Conservation (phyloP, 148 eudicot genomes). For the Cornus controversa region DNA sequence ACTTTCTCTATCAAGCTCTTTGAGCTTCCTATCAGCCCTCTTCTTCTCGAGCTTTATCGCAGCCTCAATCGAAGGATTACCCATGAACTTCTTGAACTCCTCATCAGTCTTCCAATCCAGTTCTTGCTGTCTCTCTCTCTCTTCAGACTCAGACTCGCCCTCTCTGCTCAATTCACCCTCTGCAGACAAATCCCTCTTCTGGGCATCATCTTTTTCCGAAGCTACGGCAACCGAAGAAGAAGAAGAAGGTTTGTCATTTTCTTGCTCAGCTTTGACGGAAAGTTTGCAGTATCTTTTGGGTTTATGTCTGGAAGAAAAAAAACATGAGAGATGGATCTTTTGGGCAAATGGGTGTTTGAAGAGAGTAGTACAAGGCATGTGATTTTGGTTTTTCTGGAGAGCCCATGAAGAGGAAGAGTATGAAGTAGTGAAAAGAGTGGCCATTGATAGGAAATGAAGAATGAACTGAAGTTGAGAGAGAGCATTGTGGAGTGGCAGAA, state of each 20-base stretch:
- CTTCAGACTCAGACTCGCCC: conserved; percentile 17
- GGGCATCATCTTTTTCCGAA: conserved; percentile 35
- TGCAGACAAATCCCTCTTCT: conserved; percentile 16
- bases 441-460: not conserved
- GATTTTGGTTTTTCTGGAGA: too few relatives aligned
- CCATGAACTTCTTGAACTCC: conserved; percentile 97
- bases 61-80: conserved; percentile 92
- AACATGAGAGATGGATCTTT: too few relatives aligned
- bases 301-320: too few relatives aligned
- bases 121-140: conserved; percentile 53
- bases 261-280: too few relatives aligned
- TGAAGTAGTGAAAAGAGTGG: conserved; percentile 2
- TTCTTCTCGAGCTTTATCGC: conserved; percentile 95
- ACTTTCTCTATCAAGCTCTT: conserved; percentile 72
- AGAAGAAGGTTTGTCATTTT: conserved; percentile 2
- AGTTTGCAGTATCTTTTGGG: too few relatives aligned
- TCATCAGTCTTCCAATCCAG: conserved; percentile 90
- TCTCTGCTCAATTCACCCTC: conserved; percentile 15
- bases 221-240: conserved; percentile 33
- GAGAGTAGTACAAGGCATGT: too few relatives aligned
- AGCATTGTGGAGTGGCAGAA: conserved; percentile 1
- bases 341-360: too few relatives aligned
- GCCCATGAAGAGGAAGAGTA: too few relatives aligned
- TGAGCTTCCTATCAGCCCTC: conserved; percentile 85
- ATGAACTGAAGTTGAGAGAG: not conserved